Conservation (phyloP, 257 asterid species). For the Ballota nigra region DNA sequence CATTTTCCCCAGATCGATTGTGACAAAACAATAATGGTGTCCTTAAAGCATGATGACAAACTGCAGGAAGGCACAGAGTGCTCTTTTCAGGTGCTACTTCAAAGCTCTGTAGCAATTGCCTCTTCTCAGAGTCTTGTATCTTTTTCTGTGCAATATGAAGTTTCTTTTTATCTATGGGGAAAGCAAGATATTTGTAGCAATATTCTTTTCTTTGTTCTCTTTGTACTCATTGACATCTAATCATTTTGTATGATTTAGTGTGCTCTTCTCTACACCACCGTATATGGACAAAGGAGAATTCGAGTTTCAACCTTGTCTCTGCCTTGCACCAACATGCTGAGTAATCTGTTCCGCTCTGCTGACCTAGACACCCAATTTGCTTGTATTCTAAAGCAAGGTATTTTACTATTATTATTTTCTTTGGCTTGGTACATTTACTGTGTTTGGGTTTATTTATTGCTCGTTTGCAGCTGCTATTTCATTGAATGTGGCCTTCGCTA, state of each 20-base stretch:
- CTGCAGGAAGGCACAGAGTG: slow-evolving; percentile 96
- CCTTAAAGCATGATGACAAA: slow-evolving; percentile 92
- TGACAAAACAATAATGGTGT: slow-evolving; percentile 94
- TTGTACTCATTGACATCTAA: slow-evolving; percentile 15
- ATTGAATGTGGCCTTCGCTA: slow-evolving; percentile 1
- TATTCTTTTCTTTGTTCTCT: neutral
- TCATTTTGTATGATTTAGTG: slow-evolving; percentile 48
- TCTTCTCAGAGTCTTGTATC: neutral
- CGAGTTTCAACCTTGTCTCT: slow-evolving; percentile 93
- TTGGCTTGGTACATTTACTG: slow-evolving; percentile 4
- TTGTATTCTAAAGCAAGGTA: slow-evolving; percentile 89
- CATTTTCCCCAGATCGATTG: slow-evolving; percentile 73
- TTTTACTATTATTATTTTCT: slow-evolving; percentile 12
- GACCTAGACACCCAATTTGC: slow-evolving; percentile 94
- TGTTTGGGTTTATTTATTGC: neutral
- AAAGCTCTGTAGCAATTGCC: slow-evolving; percentile 9
- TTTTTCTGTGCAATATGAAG: slow-evolving; percentile 8
- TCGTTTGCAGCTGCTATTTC: slow-evolving; percentile 13
- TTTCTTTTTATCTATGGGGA: neutral
- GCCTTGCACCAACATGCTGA: slow-evolving; percentile 87
- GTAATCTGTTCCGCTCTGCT: slow-evolving; percentile 93
- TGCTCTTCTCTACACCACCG: slow-evolving; percentile 96
- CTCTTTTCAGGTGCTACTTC: slow-evolving; percentile 76
- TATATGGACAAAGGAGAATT: slow-evolving; percentile 94
- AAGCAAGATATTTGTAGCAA: slow-evolving; percentile 4